Percentiles rank a stretch among this genome's conserved stretches.
These are phyloP conservation scores for Chaetomium fimeti DNA, from an alignment of 495 filamentous ascomycete genomes.

Conservation along the genomic window DNA sequence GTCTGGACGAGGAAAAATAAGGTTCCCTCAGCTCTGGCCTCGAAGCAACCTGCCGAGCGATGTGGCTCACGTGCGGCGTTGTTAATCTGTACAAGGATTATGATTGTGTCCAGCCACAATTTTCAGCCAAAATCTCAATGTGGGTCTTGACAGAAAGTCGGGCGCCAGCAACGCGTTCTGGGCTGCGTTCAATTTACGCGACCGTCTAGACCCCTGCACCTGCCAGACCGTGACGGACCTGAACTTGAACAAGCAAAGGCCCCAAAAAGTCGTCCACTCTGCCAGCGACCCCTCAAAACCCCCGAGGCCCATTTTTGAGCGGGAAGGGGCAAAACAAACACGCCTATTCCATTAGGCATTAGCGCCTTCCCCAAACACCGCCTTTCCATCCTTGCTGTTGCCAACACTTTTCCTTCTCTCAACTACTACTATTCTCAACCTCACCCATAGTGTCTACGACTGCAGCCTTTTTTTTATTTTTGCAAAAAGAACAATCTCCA, in stretches of 20 bases:
- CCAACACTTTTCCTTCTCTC: neutral
- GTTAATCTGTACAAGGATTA: neutral
- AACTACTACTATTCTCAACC: neutral
- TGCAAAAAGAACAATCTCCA: neutral
- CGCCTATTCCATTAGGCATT: neutral
- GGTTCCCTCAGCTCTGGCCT: neutral
- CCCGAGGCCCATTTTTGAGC: slow-evolving; percentile 8
- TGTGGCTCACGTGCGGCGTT: slow-evolving; percentile 8
- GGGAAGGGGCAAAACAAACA: slow-evolving; percentile 17
- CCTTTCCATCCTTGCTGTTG: neutral
- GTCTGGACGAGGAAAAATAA: slow-evolving; percentile 13
- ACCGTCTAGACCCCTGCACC: slow-evolving; percentile 17
- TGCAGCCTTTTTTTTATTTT: slow-evolving; percentile 7
- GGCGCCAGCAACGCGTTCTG: slow-evolving; percentile 23
- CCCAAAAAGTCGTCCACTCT: slow-evolving; percentile 17
- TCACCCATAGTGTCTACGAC: neutral
- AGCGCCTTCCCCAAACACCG: slow-evolving; percentile 13
- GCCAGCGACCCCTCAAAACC: slow-evolving; percentile 2
- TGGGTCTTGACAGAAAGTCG: slow-evolving; percentile 6
- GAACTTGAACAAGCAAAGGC: slow-evolving; percentile 5
- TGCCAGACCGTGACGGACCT: slow-evolving; percentile 12
- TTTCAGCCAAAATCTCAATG: neutral
- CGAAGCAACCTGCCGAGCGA: neutral
- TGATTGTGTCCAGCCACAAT: neutral
- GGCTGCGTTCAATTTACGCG: slow-evolving; percentile 32